Base-by-base conservation (phyloP, 2,329 filamentous ascomycete genomes). In the Fusarium tupiense region DNA sequence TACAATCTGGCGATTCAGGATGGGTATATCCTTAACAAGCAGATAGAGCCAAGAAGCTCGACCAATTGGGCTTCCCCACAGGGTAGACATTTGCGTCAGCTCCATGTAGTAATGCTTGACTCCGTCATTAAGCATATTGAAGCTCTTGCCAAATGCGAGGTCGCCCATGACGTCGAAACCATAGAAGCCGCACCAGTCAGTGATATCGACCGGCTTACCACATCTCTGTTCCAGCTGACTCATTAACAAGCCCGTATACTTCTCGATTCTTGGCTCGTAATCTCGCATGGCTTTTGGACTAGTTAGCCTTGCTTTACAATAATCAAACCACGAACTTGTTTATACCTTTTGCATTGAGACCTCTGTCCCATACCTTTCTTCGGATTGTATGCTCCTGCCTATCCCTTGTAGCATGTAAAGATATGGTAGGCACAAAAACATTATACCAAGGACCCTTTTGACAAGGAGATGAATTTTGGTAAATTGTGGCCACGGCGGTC, bases 301-400 rank as follows among this genome's bases (percentile, higher is more conserved):
- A 2, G 8, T 52, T 35, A 52, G 49, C 1, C 6, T 35, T 33
- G 10, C 47, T 33, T 19, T 12, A 3, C 14, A 31, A n/a, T 2
- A 4, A 12, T 8, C 6, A 12, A 17, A 17, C 8, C 0, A 17
- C 5, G 3, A n/a, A 17, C 9, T 3, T 22, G 2, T 24, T 31
- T n/a, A 14, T 35, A 52, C 49, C 49, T 52, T 52, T 52, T 10
- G 49, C 49, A 19, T 19, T 52, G 2, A 52, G 29, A 19, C 29
- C 49, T 35, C 49, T 52, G 7, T 52, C 49, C 49, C 49, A 52
- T 10, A 52, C 31, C 3, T 52, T 52, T 10, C 49, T 52, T 52
- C 49, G 22, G 6, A 11, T 22, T 20, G 49, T 24, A 35, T 52
- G 49, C 31, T 52, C 49, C 49, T 52, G 49, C 31, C 17, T 52